phyloP scores from a whole-genome alignment of 495 filamentous ascomycete species.

The Glutinoglossum americanum region DNA sequence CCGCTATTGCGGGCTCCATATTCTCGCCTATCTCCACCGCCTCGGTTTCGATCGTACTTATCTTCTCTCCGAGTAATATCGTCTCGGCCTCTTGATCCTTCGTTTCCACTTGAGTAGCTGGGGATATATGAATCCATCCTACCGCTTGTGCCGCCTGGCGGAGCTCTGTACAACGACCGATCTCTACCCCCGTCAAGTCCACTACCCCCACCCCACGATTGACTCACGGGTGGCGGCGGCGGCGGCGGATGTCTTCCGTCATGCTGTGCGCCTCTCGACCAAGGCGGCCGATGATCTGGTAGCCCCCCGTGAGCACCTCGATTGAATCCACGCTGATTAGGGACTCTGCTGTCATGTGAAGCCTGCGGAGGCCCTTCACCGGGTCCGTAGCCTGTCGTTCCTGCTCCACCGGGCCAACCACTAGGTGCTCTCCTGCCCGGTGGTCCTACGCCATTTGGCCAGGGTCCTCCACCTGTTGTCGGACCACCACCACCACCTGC shows the following conservation, averaged over 20 bases:
- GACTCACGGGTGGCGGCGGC: neutral
- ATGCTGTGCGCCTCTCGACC: neutral
- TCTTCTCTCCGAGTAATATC: constrained; percentile 1
- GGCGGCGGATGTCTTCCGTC: neutral
- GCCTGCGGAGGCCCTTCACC: neutral
- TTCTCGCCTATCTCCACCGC: neutral
- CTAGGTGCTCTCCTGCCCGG: neutral
- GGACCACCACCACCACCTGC: constrained; percentile 4
- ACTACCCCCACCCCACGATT: neutral
- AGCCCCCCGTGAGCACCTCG: neutral
- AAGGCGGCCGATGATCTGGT: constrained; percentile 2
- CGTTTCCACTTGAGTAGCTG: neutral
- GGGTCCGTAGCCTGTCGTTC: neutral
- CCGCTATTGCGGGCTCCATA: neutral
- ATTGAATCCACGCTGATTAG: neutral
- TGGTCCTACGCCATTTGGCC: constrained; percentile 2
- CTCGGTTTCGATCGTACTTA: constrained; percentile 3
- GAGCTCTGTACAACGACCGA: neutral
- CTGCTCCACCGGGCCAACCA: neutral
- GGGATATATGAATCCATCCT: constrained; percentile 5
- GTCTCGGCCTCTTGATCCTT: neutral
- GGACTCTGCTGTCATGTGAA: neutral
- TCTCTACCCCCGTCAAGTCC: neutral
- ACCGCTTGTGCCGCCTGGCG: neutral
- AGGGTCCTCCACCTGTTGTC: neutral